Percentiles rank a stretch among this genome's conserved stretches.
Evolutionary conservation across 192 early-diverging fungal species (phyloP).

Genomic region (Umbelopsis isabellina): DNA sequence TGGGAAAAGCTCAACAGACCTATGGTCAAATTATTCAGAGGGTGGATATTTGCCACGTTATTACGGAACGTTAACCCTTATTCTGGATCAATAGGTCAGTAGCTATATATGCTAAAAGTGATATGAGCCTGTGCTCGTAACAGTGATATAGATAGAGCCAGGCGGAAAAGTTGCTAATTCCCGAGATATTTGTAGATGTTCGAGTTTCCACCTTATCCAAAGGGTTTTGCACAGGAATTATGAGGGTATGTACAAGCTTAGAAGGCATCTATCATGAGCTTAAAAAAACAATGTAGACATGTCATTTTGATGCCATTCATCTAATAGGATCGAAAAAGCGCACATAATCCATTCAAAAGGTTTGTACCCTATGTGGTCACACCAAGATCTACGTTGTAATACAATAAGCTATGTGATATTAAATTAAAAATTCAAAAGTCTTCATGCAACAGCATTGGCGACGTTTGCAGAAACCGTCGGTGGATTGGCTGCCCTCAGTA

Average conservation of each 20-base stretch:
- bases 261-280: not conserved
- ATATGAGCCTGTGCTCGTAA: not conserved
- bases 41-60: slow-evolving; percentile 51
- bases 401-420: slow-evolving; percentile 8
- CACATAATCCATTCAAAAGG: slow-evolving; percentile 55
- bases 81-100: slow-evolving; percentile 48
- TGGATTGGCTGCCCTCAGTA: slow-evolving; percentile 51
- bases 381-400: not conserved
- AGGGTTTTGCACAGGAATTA: slow-evolving; percentile 56
- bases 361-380: not conserved
- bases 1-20: slow-evolving; percentile 56
- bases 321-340: slow-evolving; percentile 51
- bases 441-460: slow-evolving; percentile 55
- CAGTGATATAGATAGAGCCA: too few relatives aligned
- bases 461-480: slow-evolving; percentile 62
- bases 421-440: slow-evolving; percentile 28
- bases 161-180: not conserved
- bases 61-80: slow-evolving; percentile 53
- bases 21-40: slow-evolving; percentile 49
- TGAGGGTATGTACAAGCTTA: slow-evolving; percentile 45
- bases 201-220: slow-evolving; percentile 56
- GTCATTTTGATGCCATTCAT: slow-evolving; percentile 7
- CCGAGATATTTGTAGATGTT: slow-evolving; percentile 43
- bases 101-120: not conserved
- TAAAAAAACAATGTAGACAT: not conserved